Evolutionary conservation across 352 stramenopile genomes (phyloP).

Genomic region (Phytophthora colocasiae): DNA sequence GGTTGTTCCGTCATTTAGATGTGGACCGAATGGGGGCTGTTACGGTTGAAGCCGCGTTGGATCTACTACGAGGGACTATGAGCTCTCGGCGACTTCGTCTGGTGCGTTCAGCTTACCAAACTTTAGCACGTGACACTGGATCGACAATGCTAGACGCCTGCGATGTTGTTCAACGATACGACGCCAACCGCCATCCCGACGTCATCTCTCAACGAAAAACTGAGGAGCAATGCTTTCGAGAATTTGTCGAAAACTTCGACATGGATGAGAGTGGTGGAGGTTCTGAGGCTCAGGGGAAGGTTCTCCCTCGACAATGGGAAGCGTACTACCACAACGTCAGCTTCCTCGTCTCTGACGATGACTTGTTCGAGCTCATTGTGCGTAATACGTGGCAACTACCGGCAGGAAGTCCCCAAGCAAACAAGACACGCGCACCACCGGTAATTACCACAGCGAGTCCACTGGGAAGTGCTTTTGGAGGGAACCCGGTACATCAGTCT

Average conservation of each 20-base stretch:
- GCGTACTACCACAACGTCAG: slow-evolving; percentile 92
- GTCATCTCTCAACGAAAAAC: slow-evolving; percentile 66
- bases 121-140: slow-evolving; percentile 59
- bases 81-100: slow-evolving; percentile 68
- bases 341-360: slow-evolving; percentile 87
- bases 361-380: slow-evolving; percentile 92
- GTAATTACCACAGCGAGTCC: slow-evolving; percentile 11
- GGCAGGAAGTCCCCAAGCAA: slow-evolving; percentile 4
- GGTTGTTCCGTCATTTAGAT: slow-evolving; percentile 85
- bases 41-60: slow-evolving; percentile 80
- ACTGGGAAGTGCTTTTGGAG: slow-evolving; percentile 7
- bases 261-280: slow-evolving; percentile 39
- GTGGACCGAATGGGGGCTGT: slow-evolving; percentile 72
- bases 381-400: slow-evolving; percentile 86
- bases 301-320: slow-evolving; percentile 62
- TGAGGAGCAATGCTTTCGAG: slow-evolving; percentile 72
- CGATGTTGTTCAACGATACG: slow-evolving; percentile 73
- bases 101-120: slow-evolving; percentile 81
- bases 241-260: slow-evolving; percentile 84
- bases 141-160: slow-evolving; percentile 54
- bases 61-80: slow-evolving; percentile 86
- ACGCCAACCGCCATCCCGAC: slow-evolving; percentile 75
- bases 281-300: slow-evolving; percentile 28
- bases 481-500: slow-evolving; percentile 18
- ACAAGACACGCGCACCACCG: slow-evolving; percentile 7